Conservation (phyloP, 257 asterid species). For the Forsythia viridissima region DNA sequence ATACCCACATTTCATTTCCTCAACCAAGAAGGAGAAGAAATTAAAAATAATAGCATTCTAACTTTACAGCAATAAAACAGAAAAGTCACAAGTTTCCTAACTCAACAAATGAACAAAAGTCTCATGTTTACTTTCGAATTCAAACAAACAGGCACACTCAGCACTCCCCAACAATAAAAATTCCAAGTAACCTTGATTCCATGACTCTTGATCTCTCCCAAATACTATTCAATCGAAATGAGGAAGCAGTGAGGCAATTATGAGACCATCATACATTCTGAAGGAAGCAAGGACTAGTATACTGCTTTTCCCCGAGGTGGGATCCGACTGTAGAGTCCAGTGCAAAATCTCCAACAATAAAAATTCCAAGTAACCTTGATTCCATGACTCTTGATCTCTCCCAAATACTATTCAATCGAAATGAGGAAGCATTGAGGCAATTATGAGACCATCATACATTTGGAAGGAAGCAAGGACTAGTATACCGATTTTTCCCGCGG, state of each 20-base stretch:
- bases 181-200: slow-evolving; percentile 10
- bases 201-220: slow-evolving; percentile 4
- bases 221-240: not conserved
- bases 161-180: not conserved
- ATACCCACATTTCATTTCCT: slow-evolving; percentile 13
- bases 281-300: not conserved
- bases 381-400: slow-evolving; percentile 4
- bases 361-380: slow-evolving; percentile 11
- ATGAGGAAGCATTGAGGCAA: slow-evolving; percentile 1
- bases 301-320: too few species aligned
- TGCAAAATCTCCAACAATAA: not conserved
- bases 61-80: not conserved
- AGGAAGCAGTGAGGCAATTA: slow-evolving; percentile 2
- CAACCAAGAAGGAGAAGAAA: not conserved
- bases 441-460: slow-evolving; percentile 1
- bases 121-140: slow-evolving; percentile 7
- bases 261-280: not conserved
- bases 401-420: not conserved
- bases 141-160: not conserved
- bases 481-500: too few species aligned
- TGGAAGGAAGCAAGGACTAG: not conserved
- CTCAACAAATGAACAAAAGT: not conserved
- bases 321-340: too few species aligned
- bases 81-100: slow-evolving; percentile 1
- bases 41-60: not conserved